Evolutionary conservation across 2,329 filamentous ascomycete genomes (phyloP), one percentile per base, ranked within the genome.

Genomic region (Endocalyx cinctus): DNA sequence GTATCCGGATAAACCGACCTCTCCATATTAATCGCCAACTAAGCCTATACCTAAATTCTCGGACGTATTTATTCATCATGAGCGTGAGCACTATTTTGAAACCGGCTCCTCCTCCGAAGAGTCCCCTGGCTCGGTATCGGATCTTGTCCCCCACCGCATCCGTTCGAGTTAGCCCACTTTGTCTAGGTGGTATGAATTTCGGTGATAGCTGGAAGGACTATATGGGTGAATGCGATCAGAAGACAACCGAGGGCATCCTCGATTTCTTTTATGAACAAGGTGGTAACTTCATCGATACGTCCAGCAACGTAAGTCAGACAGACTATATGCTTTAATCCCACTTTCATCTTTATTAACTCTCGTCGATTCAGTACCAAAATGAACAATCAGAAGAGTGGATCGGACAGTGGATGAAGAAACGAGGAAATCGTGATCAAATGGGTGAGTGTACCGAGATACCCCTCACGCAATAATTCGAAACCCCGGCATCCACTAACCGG

Each of bases 251-350:
- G 44, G 63, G 67, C 14, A 75, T 87, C 17, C 67, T 87, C 7
- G 81, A 87, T 49, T 76, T 72, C 51, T 86, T 75, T 59, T 76
- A 72, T 38, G 68, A 71, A 5, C 69, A 78, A 28, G 56, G 72
- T 37, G 82, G 83, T 16, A 87, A 87, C 59, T 86, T 87, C 56
- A 79, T 87, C 50, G 83, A 87, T 54, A 84, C 79, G 0, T 51
- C 79, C 38, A 82, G 78, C 60, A 80, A 79, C 55, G n/a, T n/a
- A n/a, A n/a, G n/a, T n/a, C n/a, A n/a, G n/a, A n/a, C n/a, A n/a
- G n/a, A n/a, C n/a, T n/a, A n/a, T n/a, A n/a, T n/a, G n/a, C n/a
- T n/a, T n/a, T n/a, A n/a, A n/a, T n/a, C n/a, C n/a, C n/a, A n/a
- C n/a, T n/a, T n/a, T n/a, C n/a, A n/a, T n/a, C n/a, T n/a, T n/a